Evolutionary conservation across 2,329 filamentous ascomycete species (phyloP), one percentile per base, ranked within the genome.

Genomic region (Cladosporium oxysporum): DNA sequence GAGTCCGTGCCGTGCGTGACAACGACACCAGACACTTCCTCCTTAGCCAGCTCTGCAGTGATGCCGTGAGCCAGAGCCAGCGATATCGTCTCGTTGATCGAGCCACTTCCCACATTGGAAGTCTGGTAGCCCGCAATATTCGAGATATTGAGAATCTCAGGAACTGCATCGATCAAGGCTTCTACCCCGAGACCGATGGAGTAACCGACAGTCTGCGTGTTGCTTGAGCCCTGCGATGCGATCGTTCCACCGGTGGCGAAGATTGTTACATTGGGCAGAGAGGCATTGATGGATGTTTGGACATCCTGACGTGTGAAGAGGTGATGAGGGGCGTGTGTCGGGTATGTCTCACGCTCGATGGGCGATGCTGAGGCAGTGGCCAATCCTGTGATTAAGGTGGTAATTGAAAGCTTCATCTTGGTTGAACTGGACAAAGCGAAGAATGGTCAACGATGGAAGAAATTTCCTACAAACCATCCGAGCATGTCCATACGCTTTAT

Each of bases 1-100:
- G 85, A 88, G 71, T 90, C 88, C 10, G 88, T 90, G 58, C 88
- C 87, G 70, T 90, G 87, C 0, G 87, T 89, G 62, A 90, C 78
- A 6, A 89, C 84, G 7, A 83, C 84, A 41, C 86, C 76, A 11
- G 75, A 70, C 47, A 81, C 74, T 0, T 78, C 76, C 0, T 74
- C 72, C 66, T 79, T 79, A 29, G 82, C 80, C 4, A 87, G 77
- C 64, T 84, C 83, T 14, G 71, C 70, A 64, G 84, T 83, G 62
- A 87, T 82, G 64, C 79, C 76, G 28, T 82, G 77, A 6, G 82
- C 79, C 41, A 88, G 71, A 29, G 77, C 79, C 23, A 87, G 76
- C 37, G 84, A 78, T 62, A 85, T 80, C 6, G 75, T 78, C 21
- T 82, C 76, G 33, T 83, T 86, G 68, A 88, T 70, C 29, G 70